Base-by-base conservation (phyloP, 306 rosid species). In the Sphenostylis stenocarpa region DNA sequence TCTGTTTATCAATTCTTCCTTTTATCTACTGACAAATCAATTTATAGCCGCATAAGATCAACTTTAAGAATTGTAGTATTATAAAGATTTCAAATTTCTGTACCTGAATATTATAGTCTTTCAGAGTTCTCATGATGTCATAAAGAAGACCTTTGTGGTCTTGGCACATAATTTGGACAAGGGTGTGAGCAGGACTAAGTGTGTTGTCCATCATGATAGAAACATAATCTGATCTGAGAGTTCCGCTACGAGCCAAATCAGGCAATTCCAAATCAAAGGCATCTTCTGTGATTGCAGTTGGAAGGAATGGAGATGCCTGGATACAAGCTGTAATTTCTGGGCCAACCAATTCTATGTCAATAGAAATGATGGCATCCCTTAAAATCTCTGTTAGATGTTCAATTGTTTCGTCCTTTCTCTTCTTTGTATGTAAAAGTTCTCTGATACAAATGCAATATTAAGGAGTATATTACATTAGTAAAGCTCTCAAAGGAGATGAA, bases 141-240 rank as follows among this genome's bases (percentile, higher is more conserved):
- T 92, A 95, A 39, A 95, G 89, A 81, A 95, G 97, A 80, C 94
- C 99, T 84, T 95, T 95, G 87, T 95, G 99, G n/a, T 90, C 94
- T 76, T 82, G 90, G 84, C 99, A 95, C 70, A 86, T 53, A 52
- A 95, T 88, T 85, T 92, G 99, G 60, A 95, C 90, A 2, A 95
- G 97, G 5, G 99, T 92, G 82, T 95, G 99, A 82, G 88, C 82
- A 26, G 99, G 99, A 82, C 99, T 95, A 63, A 95, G 85, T n/a
- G 68, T 45, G 82, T 95, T 95, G 86, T 95, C 99, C 82, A 95
- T 84, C 0, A 76, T 73, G 55, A 95, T 70, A 1, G 97, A 88
- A 44, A 87, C 86, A 24, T 57, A 80, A 39, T 81, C 90, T 20
- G 89, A 80, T 43, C 92, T 85, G 67, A 80, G 75, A 28, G 81